Evolutionary conservation across 768 basidiomycete genomes (phyloP), one percentile per base, ranked within the genome.

Genomic region (Sporobolomyces pararoseus): DNA sequence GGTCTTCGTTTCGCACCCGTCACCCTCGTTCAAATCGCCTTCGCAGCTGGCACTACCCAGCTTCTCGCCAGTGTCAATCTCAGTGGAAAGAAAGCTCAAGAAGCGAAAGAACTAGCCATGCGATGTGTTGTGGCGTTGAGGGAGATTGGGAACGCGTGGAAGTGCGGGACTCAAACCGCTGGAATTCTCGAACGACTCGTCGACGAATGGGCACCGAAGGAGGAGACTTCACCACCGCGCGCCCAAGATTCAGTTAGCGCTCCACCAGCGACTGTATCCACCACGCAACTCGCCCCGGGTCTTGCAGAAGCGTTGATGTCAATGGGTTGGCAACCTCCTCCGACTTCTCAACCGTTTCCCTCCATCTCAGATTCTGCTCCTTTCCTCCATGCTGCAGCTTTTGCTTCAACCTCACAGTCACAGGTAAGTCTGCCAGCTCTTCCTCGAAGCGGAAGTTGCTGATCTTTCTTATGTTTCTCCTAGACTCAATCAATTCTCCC

Each of bases 21-120:
- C 66, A 85, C 85, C 17, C 78, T 85, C 47, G 81, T 84, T 25
- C 86, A 87, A 76, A 82, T 83, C 39, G 79, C 83, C 25, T 87
- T 86, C 78, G 83, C 84, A 7, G 85, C 86, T 2, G 86, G 85
- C 21, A 86, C 85, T 6, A 81, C 85, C 12, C 86, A 83, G 73
- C 82, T 86, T 21, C 81, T 86, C 47, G 80, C 81, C 25, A 84
- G 84, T 23, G 82, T 85, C 65, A 83, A 85, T 76, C 71, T 76
- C n/a, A 23, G 31, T 9, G 37, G 25, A 3, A 83, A 84, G 5
- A 79, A 83, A 4, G 84, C 83, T 0, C 79, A 81, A 63, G 83
- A 83, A 68, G 81, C 84, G 3, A 80, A 85, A 31, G 79, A 81
- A 10, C 79, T 81, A 6, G 80, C 83, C 7, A 76, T 83, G 49